Evolutionary conservation across 805 yeast species (phyloP).

Genomic region (Starmerella apis): DNA sequence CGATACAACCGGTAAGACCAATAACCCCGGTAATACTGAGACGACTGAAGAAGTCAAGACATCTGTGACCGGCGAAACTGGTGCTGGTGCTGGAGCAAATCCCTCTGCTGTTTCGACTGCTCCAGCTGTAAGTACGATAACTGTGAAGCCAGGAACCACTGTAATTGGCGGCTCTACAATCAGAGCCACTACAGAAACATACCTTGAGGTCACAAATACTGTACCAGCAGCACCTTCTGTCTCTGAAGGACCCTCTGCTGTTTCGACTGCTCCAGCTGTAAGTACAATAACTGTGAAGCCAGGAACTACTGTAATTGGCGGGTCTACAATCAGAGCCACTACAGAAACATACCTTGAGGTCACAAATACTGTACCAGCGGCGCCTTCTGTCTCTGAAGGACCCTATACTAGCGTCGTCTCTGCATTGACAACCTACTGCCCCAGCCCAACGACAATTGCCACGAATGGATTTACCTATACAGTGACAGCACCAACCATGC

Average conservation of each 20-base stretch:
- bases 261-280: too few relatives aligned
- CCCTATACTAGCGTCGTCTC: slow-evolving; percentile 17
- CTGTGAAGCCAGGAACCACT: neutral
- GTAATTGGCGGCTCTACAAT: neutral
- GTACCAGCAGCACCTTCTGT: neutral
- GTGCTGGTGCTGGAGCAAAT: neutral
- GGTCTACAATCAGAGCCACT: neutral
- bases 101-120: neutral
- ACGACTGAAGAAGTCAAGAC: too few relatives aligned
- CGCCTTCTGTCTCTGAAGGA: neutral
- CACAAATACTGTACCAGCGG: neutral
- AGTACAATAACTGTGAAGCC: too few relatives aligned
- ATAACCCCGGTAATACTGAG: too few relatives aligned
- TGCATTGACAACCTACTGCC: slow-evolving; percentile 43
- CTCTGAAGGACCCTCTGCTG: too few relatives aligned
- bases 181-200: neutral
- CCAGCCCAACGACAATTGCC: slow-evolving; percentile 49
- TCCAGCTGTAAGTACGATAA: neutral
- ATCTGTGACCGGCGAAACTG: too few relatives aligned
- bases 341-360: neutral
- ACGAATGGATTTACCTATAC: slow-evolving; percentile 56
- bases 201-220: neutral
- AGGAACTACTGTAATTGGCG: neutral
- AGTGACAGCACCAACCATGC: slow-evolving; percentile 59
- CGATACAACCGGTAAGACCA: neutral